These are phyloP conservation scores for Lactifluus hygrophoroides DNA, from an alignment of 768 basidiomycete species.

Conservation along the genomic window DNA sequence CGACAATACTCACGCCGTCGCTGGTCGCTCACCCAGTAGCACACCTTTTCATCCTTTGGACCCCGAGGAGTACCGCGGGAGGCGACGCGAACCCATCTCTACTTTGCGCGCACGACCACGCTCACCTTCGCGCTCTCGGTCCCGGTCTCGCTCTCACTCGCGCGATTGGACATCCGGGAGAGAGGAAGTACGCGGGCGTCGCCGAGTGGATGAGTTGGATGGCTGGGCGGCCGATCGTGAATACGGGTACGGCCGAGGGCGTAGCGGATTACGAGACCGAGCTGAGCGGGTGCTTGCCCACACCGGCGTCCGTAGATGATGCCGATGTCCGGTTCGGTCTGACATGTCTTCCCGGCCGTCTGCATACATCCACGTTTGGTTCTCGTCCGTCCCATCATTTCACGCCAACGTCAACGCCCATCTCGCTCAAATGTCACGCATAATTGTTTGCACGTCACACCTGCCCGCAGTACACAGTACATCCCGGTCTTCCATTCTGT, in stretches of 20 bases:
- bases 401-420: constrained; percentile 5
- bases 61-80: constrained; percentile 9
- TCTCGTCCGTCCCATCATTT: constrained; percentile 4
- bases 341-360: background rate
- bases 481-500: constrained; percentile 4
- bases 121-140: constrained; percentile 5
- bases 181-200: constrained; percentile 13
- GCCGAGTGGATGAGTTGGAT: constrained; percentile 13
- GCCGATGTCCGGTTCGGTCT: background rate
- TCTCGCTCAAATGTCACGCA: background rate
- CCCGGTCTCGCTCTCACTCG: background rate
- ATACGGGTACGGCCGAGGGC: constrained; percentile 17
- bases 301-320: background rate
- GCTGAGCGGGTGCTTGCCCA: background rate
- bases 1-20: constrained; percentile 13
- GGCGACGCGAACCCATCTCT: constrained; percentile 10
- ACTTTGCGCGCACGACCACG: constrained; percentile 3
- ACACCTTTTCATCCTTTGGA: background rate
- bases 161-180: background rate
- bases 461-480: background rate
- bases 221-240: constrained; percentile 13
- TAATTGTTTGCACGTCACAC: constrained; percentile 7
- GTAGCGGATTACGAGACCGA: constrained; percentile 17
- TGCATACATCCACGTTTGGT: background rate
- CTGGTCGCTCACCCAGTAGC: constrained; percentile 12